Percentiles rank a stretch among this genome's conserved stretches.
Evolutionary conservation across 305 asterid species (phyloP).

Genomic region (Fraxinus xanthoxyloides): DNA sequence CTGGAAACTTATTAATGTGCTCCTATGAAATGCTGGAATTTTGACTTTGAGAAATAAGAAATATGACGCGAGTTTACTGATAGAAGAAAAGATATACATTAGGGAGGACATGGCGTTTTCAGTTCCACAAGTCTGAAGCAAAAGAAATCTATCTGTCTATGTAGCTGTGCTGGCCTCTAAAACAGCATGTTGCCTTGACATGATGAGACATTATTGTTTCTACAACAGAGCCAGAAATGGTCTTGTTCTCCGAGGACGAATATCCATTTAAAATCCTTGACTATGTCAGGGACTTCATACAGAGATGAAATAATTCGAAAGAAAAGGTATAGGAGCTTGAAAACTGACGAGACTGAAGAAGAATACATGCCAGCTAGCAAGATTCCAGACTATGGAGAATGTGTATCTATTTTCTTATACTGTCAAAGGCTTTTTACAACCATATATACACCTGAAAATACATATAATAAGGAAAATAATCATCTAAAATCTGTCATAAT

Average conservation of each 20-base stretch:
- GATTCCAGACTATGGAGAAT: not conserved
- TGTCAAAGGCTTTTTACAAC: not conserved
- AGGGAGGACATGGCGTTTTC: not conserved
- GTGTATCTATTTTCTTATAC: not conserved
- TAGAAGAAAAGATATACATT: not conserved
- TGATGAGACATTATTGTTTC: not conserved
- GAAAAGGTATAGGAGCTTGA: not conserved
- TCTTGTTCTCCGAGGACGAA: not conserved
- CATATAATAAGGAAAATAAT: not conserved
- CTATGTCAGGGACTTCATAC: not conserved
- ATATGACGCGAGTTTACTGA: conserved; percentile 1
- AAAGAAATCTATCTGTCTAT: not conserved
- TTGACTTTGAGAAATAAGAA: conserved; percentile 17
- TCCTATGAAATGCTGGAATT: conserved; percentile 1
- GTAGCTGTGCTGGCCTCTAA: not conserved
- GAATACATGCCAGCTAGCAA: not conserved
- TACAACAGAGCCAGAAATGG: not conserved
- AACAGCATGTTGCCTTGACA: not conserved
- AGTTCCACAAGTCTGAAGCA: not conserved
- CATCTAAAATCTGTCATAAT: not conserved
- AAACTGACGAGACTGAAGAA: not conserved
- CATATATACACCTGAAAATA: not conserved
- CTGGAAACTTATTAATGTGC: conserved; percentile 6
- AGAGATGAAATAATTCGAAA: not conserved
- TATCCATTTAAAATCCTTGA: not conserved